Base-by-base conservation (phyloP, 257 asterid species). In the Solanum arcanum region DNA sequence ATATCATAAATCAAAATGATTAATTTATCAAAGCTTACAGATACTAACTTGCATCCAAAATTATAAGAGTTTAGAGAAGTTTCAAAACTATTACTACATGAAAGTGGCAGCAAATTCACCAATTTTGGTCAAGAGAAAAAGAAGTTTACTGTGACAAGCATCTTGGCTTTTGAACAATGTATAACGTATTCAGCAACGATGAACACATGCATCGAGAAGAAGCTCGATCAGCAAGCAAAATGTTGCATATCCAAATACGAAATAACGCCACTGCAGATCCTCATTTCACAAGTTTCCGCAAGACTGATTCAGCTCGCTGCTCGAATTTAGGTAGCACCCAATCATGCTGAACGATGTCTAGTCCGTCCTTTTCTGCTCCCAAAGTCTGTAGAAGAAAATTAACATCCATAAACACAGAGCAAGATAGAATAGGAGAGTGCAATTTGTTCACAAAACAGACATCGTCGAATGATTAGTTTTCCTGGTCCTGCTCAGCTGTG, bases 271-370 rank as follows among this genome's bases (percentile, higher is more conserved):
- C 27, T 12, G 10, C 11, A 25, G 68, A 80, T 80, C 87, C 68
- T 92, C 89, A 91, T 75, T 84, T 85, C 52, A 94, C 89, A 39
- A 95, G 97, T 87, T 92, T 94, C 95, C 91, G 93, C 88, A 96
- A 86, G n/a, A 90, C 95, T 49, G 97, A 93, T 93, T 92, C 97
- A 41, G 99, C 99, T 84, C 99, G 94, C 91, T 92, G 96, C 95
- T 96, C 99, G 83, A 95, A 92, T 86, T 91, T 96, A 49, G 99
- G 98, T 70, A 96, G 90, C 83, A 93, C 98, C 98, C 99, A 96
- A 0, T 96, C 99, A 44, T 96, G 99, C 86, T 96, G 99, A 88
- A 95, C 88, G 59, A 96, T 94, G 87, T 95, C 98, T 46, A 96
- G 84, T 86, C 91, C 91, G 87, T 96, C 98, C 91, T 96, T 96